Evolutionary conservation across 2,329 filamentous ascomycete genomes (phyloP), one percentile per base, ranked within the genome.

Genomic region (Calonectria multiphialidica): DNA sequence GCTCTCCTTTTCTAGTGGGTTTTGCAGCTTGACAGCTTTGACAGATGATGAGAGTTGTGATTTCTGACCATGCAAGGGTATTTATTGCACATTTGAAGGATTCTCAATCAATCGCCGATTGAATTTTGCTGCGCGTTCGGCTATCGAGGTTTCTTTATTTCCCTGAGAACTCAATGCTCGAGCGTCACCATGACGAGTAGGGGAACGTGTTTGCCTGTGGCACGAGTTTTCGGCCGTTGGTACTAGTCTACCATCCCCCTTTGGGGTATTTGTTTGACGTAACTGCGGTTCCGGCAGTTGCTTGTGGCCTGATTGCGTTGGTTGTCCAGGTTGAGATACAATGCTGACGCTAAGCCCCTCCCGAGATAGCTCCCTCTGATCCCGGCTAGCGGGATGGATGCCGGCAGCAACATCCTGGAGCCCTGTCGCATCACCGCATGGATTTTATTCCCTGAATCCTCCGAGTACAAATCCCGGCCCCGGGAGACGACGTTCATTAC

Each of bases 401-500:
- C 18, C 47, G 61, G 50, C 42, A 35, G 5, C 5, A 37, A 42
- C 12, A 47, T 10, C 59, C 57, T 6, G 13, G 33, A 45, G 13
- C 35, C 66, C 44, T 63, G 66, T n/a, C 55, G 47, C 21, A 30
- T 53, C 44, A n/a, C 33, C n/a, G n/a, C 68, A 66, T 59, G 62
- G 62, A 28, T 66, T 61, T 9, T 25, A 53, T 15, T 44, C 62
- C 44, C 64, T 30, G 23, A 30, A 37, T 33, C 40, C 33, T 53
- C 42, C 28, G 21, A 35, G 55, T 59, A 21, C 23, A 8, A 44
- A 28, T 45, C 44, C 35, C 47, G 35, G 33, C 53, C 44, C 12
- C 21, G 40, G 30, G n/a, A 13, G 16, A 15, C 8, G 6, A 44
- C 25, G 7, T 16, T 28, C 9, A 21, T 6, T 21, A 42, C 33